Evolutionary conservation across 306 rosid genomes (phyloP), one percentile per base, ranked within the genome.

Genomic region (Coriaria nepalensis): DNA sequence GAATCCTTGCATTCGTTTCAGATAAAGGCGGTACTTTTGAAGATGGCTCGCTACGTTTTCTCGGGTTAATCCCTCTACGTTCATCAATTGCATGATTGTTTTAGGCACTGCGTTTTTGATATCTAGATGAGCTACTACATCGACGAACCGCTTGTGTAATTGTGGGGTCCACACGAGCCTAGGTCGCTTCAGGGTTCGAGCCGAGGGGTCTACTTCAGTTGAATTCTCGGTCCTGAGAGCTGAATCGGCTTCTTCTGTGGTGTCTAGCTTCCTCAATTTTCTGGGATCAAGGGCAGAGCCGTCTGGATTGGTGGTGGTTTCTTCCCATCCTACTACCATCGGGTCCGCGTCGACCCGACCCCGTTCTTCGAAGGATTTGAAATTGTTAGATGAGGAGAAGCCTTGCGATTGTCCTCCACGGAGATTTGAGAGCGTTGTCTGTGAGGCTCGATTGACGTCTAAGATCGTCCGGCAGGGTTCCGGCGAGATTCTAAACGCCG

Each of bases 1-100:
- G 9, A 80, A 58, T 13, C 93, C 87, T 43, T 79, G 93, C 80
- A 78, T 82, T 62, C 95, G 65, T 73, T 79, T 90, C 71, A 90
- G 58, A 74, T 81, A 90, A 5, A 85, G 93, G 0, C 96, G 72
- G 59, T 92, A 92, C 79, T 92, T 92, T 71, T 92, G 94, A 10
- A 92, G 68, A 46, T 92, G 98, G 33, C 96, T 85, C 0, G 98
- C 98, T 4, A 92, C 98, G 46, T 92, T 92, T 64, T 92, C 98
- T 0, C 96, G 80, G 4, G 94, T 92, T 78, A 92, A 60, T 9
- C 96, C 98, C 37, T 88, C 97, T 8, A 88, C 93, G 63, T 88
- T 88, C 97, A 84, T 84, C 77, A 88, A 57, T 68, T 75, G 87
- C 97, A 88, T 84, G 42, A 88, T 88, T 12, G 95, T 77, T 53